phyloP scores from a whole-genome alignment of 352 stramenopile species.

The Aphanomyces cochlioides region DNA sequence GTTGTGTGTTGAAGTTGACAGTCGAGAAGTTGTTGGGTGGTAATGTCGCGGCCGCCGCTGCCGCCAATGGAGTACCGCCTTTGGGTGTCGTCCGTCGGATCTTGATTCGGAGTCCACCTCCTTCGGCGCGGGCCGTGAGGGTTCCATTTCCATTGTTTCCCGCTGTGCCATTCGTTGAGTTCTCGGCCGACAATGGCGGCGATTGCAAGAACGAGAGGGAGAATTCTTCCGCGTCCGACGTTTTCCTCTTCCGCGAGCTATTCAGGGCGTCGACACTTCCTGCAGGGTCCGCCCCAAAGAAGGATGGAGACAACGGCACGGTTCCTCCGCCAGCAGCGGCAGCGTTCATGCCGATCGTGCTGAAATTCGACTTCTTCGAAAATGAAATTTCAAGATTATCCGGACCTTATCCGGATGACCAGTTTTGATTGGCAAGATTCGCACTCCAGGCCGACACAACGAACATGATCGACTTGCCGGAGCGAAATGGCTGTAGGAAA shows the following conservation, averaged over 20 bases:
- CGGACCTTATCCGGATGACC: background rate
- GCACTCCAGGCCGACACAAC: too few species aligned
- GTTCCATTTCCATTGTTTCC: conserved; percentile 22
- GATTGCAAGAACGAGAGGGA: background rate
- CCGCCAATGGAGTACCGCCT: background rate
- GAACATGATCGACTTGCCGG: too few species aligned
- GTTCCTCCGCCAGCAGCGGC: background rate
- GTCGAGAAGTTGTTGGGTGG: background rate
- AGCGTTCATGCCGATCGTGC: conserved; percentile 2
- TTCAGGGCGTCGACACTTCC: background rate
- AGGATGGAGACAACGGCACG: conserved; percentile 4
- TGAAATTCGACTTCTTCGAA: conserved; percentile 11
- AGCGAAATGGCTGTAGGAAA: too few species aligned
- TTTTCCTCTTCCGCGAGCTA: background rate
- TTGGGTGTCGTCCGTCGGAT: conserved; percentile 50
- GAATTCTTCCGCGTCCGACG: background rate
- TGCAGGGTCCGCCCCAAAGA: background rate
- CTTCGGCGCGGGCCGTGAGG: conserved; percentile 73
- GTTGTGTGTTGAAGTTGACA: background rate
- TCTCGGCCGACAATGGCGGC: conserved; percentile 1
- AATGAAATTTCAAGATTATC: conserved; percentile 4
- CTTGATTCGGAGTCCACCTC: conserved; percentile 71
- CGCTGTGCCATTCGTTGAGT: conserved; percentile 3
- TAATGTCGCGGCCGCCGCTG: background rate
- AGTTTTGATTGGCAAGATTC: conserved; percentile 1